Conservation (phyloP, 2,329 filamentous ascomycete species). For the Davidsoniella neocaledoniae region DNA sequence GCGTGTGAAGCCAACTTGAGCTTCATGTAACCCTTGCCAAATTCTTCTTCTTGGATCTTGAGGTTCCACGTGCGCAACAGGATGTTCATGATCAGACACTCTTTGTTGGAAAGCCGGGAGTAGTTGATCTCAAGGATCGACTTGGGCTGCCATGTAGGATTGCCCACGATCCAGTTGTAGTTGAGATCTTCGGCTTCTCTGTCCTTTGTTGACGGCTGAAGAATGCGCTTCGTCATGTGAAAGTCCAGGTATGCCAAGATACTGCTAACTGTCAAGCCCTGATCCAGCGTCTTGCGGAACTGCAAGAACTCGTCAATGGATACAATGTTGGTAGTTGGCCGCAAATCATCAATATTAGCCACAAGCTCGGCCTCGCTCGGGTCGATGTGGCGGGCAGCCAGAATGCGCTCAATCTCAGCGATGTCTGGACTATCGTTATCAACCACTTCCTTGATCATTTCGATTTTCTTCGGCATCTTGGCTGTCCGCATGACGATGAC, state of each 20-base stretch:
- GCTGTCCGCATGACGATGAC: conserved; percentile 31
- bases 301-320: conserved; percentile 24
- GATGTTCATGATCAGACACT: conserved; percentile 25
- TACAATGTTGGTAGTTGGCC: conserved; percentile 25
- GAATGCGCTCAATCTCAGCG: conserved; percentile 20
- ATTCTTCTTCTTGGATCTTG: conserved; percentile 28
- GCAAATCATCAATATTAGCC: conserved; percentile 31
- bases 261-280: conserved; percentile 32
- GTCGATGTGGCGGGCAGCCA: conserved; percentile 17
- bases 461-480: conserved; percentile 6
- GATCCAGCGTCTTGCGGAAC: conserved; percentile 22
- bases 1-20: conserved; percentile 24
- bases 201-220: conserved; percentile 2
- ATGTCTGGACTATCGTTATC: conserved; percentile 13
- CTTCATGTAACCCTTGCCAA: conserved; percentile 24
- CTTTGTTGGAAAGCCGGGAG: conserved; percentile 21
- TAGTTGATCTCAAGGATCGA: background rate
- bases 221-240: background rate
- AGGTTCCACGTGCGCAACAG: conserved; percentile 34
- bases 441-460: background rate
- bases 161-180: conserved; percentile 27
- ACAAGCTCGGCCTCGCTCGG: conserved; percentile 22
- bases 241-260: conserved; percentile 26
- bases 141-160: conserved; percentile 27
- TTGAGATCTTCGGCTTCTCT: conserved; percentile 8